Evolutionary conservation across 2,329 filamentous ascomycete species (phyloP), one percentile per base, ranked within the genome.

Genomic region (Colletotrichum aenigma): DNA sequence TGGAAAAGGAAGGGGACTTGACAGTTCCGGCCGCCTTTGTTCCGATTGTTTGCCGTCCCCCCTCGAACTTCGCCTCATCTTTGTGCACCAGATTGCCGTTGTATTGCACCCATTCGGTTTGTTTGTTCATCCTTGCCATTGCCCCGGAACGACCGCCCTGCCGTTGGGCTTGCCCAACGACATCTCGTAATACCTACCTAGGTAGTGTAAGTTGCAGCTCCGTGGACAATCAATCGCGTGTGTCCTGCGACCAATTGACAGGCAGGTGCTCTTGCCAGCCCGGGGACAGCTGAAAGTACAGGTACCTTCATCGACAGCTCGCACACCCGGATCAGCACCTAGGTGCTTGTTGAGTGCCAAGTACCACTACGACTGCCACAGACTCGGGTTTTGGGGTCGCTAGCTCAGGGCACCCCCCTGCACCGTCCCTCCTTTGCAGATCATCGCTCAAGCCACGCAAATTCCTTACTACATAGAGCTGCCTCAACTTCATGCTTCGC

Each of bases 381-480:
- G 65, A 52, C 58, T 74, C 13, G 58, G 70, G 64, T 73, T 21
- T 67, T 58, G 32, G 30, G 43, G 58, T 65, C 28, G 24, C 43
- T 55, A 65, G 74, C 65, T 52, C 48, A 61, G 48, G 70, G 48
- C 28, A 24, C 58, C 70, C 58, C 74, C 73, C 65, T 76, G 70
- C 70, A 69, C 65, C 65, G 34, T 66, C 56, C 64, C 43, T 67
- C 68, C 70, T 38, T 43, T 52, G 74, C 74, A 76, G 74, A 76
- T 76, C 74, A 52, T 69, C 58, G 36, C 70, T 58, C 64, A 76
- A 76, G 74, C 74, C 74, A 75, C 73, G 65, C 43, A 30, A 21
- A 68, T 68, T 65, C 64, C 70, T 68, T 12, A 67, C 74, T 61
- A 60, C 70, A 65, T 65, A 60, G 70, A 65, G 55, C 73, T 55